Conservation (phyloP, 2,329 filamentous ascomycete genomes). For the Pseudogymnoascus sp. region DNA sequence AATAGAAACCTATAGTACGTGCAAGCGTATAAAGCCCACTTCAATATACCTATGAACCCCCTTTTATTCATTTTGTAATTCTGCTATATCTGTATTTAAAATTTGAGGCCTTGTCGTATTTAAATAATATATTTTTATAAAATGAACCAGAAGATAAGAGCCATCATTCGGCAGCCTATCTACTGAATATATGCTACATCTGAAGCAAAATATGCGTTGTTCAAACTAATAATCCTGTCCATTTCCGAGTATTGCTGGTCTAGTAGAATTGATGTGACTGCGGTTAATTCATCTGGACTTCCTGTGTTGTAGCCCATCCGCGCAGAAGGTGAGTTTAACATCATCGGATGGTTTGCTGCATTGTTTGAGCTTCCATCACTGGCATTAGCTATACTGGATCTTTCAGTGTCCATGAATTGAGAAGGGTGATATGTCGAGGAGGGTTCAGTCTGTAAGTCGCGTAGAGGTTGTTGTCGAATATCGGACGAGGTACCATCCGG, state of each 20-base stretch:
- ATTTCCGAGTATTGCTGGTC: slow-evolving; percentile 25
- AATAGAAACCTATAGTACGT: neutral
- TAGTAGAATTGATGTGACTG: slow-evolving; percentile 21
- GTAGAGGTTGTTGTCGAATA: neutral
- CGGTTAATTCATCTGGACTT: slow-evolving; percentile 19
- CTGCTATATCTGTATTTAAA: neutral
- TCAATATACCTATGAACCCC: too few relatives aligned
- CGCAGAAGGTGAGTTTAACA: slow-evolving; percentile 12
- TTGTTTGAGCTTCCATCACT: slow-evolving; percentile 2
- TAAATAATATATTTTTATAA: neutral
- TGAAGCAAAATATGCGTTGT: slow-evolving; percentile 13
- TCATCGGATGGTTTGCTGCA: slow-evolving; percentile 10
- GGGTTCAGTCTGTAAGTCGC: neutral
- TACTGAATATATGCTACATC: slow-evolving; percentile 5
- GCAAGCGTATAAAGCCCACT: too few relatives aligned
- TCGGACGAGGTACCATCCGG: neutral
- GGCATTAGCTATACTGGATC: neutral
- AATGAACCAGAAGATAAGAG: neutral
- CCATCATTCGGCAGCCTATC: too few relatives aligned
- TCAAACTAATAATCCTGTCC: slow-evolving; percentile 26
- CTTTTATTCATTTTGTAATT: neutral
- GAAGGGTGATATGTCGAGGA: neutral
- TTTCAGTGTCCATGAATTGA: neutral
- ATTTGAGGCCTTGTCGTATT: neutral
- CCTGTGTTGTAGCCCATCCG: slow-evolving; percentile 9